Evolutionary conservation across 2,329 filamentous ascomycete species (phyloP), one percentile per base, ranked within the genome.

Genomic region (Didymella sp.): DNA sequence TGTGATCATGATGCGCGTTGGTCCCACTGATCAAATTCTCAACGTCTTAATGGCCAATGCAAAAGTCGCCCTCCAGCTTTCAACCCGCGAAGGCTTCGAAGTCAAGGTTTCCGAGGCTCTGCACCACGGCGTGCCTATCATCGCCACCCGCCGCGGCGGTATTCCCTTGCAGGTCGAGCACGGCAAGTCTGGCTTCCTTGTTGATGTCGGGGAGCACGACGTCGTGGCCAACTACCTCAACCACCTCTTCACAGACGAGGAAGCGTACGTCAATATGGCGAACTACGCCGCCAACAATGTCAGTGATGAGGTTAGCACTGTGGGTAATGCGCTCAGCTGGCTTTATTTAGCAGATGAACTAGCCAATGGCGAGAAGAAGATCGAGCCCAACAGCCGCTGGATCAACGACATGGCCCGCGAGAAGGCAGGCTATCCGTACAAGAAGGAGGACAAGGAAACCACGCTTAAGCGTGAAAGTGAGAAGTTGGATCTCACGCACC

Each of bases 51-150:
- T 95, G 59, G 86, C 87, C 33, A 88, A 89, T 46, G 87, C 89
- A 0, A 85, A 88, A 54, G 85, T 92, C 7, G 88, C 88, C 0
- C 82, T 95, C 7, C 91, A 95, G 74, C 85, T 95, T 6, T 93
- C 89, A 2, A 92, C 88, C 0, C 85, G 89, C 31, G 91, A 95
- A 72, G 90, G 91, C 0, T 95, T 95, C 66, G 91, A 95, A 75
- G 88, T 95, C 66, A 95, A 95, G 76, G 90, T 95, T 5, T 92
- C 89, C 0, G 91, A 95, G 76, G 90, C 89, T 1, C 81, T 94
- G 21, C 90, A 93, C 70, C 91, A 92, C 41, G 90, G 90, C 13
- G 85, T 89, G 2, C 91, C 91, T 1, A 84, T 92, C 67, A 91
- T 95, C 60, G 89, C 88, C 3, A 91, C 89, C 1, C 81, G 82